A percentile compares a stretch with the other conserved stretches of the same genome.
These are phyloP conservation scores for Mycena indigotica DNA, from an alignment of 768 basidiomycete species.

Conservation along the genomic window DNA sequence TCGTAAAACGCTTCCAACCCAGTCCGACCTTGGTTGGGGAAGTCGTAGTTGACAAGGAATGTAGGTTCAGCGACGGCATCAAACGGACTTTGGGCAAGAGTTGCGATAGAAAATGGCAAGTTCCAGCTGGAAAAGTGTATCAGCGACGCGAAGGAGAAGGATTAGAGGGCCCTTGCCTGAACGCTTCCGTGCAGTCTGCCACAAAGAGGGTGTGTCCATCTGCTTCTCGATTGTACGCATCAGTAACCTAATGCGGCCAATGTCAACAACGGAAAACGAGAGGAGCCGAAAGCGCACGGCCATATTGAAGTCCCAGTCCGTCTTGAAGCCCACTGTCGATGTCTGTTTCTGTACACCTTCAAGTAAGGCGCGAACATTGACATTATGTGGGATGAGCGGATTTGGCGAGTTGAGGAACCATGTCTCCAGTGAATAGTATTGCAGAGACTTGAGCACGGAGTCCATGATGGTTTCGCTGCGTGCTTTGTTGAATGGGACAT, in stretches of 20 bases:
- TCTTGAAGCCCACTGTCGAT: not conserved
- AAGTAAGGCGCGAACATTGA: slow-evolving; percentile 25
- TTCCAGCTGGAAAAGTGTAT: no score
- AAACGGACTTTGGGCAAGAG: slow-evolving; percentile 11
- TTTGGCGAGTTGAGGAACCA: slow-evolving; percentile 22
- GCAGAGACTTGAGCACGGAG: slow-evolving; percentile 20
- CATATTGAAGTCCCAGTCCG: slow-evolving; percentile 23
- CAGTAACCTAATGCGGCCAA: slow-evolving; percentile 7
- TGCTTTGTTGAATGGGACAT: slow-evolving; percentile 22
- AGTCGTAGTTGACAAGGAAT: slow-evolving; percentile 23
- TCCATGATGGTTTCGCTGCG: slow-evolving; percentile 20
- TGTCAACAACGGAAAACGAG: not conserved
- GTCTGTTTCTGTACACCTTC: slow-evolving; percentile 12
- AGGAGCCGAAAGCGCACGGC: slow-evolving; percentile 9
- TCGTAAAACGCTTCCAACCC: slow-evolving; percentile 21
- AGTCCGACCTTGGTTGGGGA: slow-evolving; percentile 16
- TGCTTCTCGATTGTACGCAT: slow-evolving; percentile 19
- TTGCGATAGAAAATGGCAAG: slow-evolving; percentile 25
- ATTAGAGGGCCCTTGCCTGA: slow-evolving; percentile 18
- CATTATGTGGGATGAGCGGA: slow-evolving; percentile 25
- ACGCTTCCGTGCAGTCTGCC: slow-evolving; percentile 14
- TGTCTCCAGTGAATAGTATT: slow-evolving; percentile 19
- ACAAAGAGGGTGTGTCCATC: slow-evolving; percentile 20
- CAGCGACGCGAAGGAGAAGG: no score
- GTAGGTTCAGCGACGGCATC: slow-evolving; percentile 13